Conservation (phyloP, 352 stramenopile genomes). For the Globisporangium radiosum region DNA sequence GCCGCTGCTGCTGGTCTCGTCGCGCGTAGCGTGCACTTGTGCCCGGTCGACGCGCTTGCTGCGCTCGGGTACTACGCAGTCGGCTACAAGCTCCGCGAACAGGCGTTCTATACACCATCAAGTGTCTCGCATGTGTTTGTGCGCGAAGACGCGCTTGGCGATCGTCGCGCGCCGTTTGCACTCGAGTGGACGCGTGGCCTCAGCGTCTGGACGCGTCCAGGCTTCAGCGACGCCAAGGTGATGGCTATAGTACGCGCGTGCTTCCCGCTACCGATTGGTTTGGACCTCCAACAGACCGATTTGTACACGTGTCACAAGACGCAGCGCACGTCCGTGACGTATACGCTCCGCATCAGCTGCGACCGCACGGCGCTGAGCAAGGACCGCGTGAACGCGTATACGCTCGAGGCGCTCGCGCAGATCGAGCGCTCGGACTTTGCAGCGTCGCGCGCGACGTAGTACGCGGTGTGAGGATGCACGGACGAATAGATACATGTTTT, state of each 20-base stretch:
- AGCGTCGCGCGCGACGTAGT: slow-evolving; percentile 35
- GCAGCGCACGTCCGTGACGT: slow-evolving; percentile 50
- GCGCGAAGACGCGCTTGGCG: slow-evolving; percentile 23
- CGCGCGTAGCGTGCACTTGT: slow-evolving; percentile 53
- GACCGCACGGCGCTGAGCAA: slow-evolving; percentile 31
- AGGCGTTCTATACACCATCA: slow-evolving; percentile 60
- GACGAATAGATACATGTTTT: neutral
- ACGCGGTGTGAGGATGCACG: neutral
- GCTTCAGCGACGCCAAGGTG: slow-evolving; percentile 50
- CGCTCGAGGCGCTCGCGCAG: slow-evolving; percentile 25
- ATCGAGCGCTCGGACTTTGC: slow-evolving; percentile 53
- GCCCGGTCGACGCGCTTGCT: slow-evolving; percentile 46
- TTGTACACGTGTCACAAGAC: slow-evolving; percentile 49
- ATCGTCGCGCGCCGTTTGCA: slow-evolving; percentile 34
- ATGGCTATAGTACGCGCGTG: slow-evolving; percentile 27
- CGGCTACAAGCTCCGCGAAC: slow-evolving; percentile 70
- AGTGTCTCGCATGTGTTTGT: slow-evolving; percentile 71
- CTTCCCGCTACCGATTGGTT: slow-evolving; percentile 36
- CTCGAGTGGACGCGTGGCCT: slow-evolving; percentile 62
- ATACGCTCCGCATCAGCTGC: slow-evolving; percentile 42
- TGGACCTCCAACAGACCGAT: slow-evolving; percentile 41
- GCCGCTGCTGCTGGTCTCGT: slow-evolving; percentile 51
- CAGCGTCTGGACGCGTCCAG: slow-evolving; percentile 72
- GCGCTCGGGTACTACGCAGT: slow-evolving; percentile 76
- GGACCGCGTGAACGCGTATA: slow-evolving; percentile 42